A percentile compares a stretch with the other conserved stretches of the same genome.
These are phyloP conservation scores for Caulochytrium protostelioides DNA, from an alignment of 371 early-diverging fungal genomes.

Conservation along the genomic window DNA sequence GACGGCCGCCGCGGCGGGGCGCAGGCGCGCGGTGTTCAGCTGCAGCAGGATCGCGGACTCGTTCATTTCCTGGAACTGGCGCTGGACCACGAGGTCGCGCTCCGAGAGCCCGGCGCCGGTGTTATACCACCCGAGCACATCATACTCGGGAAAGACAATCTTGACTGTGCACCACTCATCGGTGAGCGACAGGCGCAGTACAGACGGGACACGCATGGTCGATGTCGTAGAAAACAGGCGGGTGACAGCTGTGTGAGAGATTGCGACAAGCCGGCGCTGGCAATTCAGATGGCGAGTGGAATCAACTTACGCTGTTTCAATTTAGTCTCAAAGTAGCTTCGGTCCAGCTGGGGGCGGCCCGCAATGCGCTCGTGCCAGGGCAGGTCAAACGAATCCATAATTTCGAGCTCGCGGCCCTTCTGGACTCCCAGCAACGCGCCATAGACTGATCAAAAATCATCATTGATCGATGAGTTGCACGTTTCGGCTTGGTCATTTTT, in stretches of 20 bases:
- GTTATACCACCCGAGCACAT: constrained; percentile 71
- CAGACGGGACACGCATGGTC: too few relatives aligned
- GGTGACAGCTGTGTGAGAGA: too few relatives aligned
- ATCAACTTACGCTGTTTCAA: constrained; percentile 47
- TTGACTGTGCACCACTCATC: constrained; percentile 26
- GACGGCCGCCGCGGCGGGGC: constrained; percentile 26
- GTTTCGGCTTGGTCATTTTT: constrained; percentile 6
- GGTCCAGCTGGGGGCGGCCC: too few relatives aligned
- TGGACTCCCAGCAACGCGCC: constrained; percentile 68
- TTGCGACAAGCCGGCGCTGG: too few relatives aligned
- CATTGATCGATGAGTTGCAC: not conserved
- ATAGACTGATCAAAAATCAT: constrained; percentile 19
- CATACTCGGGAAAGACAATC: constrained; percentile 61
- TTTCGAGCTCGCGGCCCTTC: constrained; percentile 55
- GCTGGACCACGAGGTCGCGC: constrained; percentile 42
- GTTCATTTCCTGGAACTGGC: constrained; percentile 45
- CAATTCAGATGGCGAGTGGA: not conserved
- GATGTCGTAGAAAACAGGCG: not conserved
- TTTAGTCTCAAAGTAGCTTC: constrained; percentile 38
- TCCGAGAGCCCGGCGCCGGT: constrained; percentile 36
- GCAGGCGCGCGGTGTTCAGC: too few relatives aligned
- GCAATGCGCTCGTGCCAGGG: too few relatives aligned
- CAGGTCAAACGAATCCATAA: constrained; percentile 61
- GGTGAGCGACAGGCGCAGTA: not conserved
- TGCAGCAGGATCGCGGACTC: constrained; percentile 56